Base-by-base conservation (phyloP, 495 filamentous ascomycete genomes). In the Acidomyces sp. region DNA sequence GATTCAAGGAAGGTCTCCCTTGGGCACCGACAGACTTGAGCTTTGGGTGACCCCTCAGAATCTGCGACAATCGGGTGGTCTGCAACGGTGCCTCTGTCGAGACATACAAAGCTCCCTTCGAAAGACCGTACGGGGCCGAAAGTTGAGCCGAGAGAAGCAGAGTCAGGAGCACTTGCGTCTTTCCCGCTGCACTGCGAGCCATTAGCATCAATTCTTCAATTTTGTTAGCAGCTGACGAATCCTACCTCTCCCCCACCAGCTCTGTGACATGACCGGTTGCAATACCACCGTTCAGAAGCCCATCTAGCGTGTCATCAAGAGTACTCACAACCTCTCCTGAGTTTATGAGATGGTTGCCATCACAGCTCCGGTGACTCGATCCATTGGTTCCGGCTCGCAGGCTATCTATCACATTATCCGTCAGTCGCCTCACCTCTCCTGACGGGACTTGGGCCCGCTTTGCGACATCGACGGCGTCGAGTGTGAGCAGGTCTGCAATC, bases 121-220 rank as follows among this genome's bases (percentile, higher is more conserved):
- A 68, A 7, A 90, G 67, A 2, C 87, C 88, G 23, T 68, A 62
- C 0, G 81, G 80, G 2, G 73, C 61, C 3, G 80, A 77, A 11
- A 95, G 80, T 55, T 96, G 90, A 9, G 72, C 72, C 11, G 85
- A 70, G 22, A 94, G 72, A 26, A 87, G 76, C 19, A 97, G 72
- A 25, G 75, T 78, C 4, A 85, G 67, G 16, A 95, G 82, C 61
- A 95, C 77, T 59, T 97, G 92, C 12, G 92, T 95, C 67, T 97
- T 97, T 54, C 90, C 90, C 49, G 82, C 80, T 53, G 86, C 90
- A 60, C 85, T 79, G 52, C 41, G 23, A 45, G 21, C 9, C 39
- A 60, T 62, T 49, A 62, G 25, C 45, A 25, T n/a, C n/a, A n/a
- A n/a, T n/a, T n/a, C n/a, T n/a, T n/a, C n/a, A n/a, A n/a, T n/a